Evolutionary conservation across 352 stramenopile species (phyloP).

Genomic region (Globisporangium yorkense): DNA sequence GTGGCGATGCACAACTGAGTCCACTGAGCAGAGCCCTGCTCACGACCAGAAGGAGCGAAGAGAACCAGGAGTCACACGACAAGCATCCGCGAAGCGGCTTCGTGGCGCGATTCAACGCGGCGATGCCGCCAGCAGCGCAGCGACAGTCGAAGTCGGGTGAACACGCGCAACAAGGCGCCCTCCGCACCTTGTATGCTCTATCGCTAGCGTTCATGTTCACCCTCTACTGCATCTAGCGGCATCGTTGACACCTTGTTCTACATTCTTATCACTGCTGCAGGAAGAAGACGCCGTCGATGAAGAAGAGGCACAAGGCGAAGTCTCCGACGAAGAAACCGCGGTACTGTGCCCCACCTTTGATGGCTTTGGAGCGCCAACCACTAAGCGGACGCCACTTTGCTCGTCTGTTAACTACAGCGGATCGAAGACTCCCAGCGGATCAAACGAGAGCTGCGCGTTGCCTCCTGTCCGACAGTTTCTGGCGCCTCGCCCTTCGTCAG

Average conservation of each 20-base stretch:
- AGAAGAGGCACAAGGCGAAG: conserved; percentile 9
- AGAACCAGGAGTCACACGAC: conserved; percentile 12
- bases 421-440: conserved; percentile 5
- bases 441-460: conserved; percentile 14
- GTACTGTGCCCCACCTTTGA: conserved; percentile 5
- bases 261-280: neutral
- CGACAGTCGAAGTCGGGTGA: conserved; percentile 13
- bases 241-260: neutral
- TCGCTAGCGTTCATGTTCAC: neutral
- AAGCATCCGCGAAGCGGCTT: neutral
- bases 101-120: neutral
- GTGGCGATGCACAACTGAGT: conserved; percentile 3
- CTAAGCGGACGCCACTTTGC: neutral
- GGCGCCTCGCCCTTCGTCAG: conserved; percentile 6
- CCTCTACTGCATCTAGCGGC: neutral
- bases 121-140: neutral
- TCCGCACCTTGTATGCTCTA: conserved; percentile 7
- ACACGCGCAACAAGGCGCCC: neutral
- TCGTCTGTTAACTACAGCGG: neutral
- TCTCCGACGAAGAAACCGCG: conserved; percentile 18
- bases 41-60: conserved; percentile 6
- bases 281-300: conserved; percentile 15
- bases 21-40: conserved; percentile 17
- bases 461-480: conserved; percentile 23
- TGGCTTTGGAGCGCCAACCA: neutral